These are phyloP conservation scores for Syzygium malaccense DNA, from an alignment of 441 rosid genomes.

Conservation along the genomic window DNA sequence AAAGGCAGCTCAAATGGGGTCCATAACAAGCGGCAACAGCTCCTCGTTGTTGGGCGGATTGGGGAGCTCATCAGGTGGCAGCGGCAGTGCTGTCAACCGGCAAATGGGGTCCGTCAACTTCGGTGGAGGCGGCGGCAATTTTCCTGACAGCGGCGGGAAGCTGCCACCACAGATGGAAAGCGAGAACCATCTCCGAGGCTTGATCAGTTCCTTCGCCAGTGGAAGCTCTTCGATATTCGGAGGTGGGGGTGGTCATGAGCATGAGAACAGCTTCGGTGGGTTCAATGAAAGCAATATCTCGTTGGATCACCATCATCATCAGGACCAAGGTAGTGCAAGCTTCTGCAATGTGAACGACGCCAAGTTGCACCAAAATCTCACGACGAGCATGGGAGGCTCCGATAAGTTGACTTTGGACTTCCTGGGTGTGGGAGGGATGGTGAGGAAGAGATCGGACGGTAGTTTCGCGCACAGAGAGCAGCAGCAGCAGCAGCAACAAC, in stretches of 20 bases:
- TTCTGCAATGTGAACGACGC: constrained; percentile 16
- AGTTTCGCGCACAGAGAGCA: constrained; percentile 42
- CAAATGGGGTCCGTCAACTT: constrained; percentile 12
- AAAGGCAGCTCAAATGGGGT: constrained; percentile 83
- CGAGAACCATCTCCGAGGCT: constrained; percentile 34
- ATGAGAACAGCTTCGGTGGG: constrained; percentile 29
- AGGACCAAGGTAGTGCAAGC: not conserved
- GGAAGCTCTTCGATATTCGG: constrained; percentile 36
- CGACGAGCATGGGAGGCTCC: constrained; percentile 29
- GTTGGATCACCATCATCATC: not conserved
- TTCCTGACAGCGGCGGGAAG: not conserved
- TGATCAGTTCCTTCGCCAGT: constrained; percentile 33
- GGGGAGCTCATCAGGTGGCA: constrained; percentile 19
- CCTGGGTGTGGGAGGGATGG: constrained; percentile 67
- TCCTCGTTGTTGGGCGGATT: constrained; percentile 38
- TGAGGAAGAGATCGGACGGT: constrained; percentile 42
- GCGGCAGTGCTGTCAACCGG: not conserved
- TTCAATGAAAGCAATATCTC: constrained; percentile 20
- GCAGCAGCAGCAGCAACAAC: constrained; percentile 23
- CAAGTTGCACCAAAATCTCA: constrained; percentile 23
- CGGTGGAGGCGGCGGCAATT: constrained; percentile 6
- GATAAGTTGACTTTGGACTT: constrained; percentile 69
- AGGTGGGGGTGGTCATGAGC: constrained; percentile 16
- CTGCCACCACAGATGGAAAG: constrained; percentile 18
- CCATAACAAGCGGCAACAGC: constrained; percentile 37